Conservation (phyloP, 768 basidiomycete genomes). For the Trametes cubensis region DNA sequence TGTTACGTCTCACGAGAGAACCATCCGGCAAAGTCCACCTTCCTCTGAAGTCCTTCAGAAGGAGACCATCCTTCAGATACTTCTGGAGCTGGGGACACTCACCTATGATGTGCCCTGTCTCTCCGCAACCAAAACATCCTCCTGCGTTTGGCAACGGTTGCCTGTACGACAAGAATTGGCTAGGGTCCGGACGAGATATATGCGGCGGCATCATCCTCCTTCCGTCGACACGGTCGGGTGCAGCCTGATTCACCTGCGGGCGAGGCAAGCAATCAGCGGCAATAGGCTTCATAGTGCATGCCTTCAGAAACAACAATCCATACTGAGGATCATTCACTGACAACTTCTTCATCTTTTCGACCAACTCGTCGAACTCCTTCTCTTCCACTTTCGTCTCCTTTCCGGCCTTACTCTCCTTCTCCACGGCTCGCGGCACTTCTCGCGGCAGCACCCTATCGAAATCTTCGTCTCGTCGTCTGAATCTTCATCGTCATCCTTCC, state of each 20-base stretch:
- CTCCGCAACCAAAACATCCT: constrained; percentile 20
- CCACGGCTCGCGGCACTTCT: no score
- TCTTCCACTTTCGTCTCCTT: no score
- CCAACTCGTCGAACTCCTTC: no score
- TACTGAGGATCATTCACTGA: constrained; percentile 10
- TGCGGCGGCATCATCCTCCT: constrained; percentile 1
- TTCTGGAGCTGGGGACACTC: constrained; percentile 1
- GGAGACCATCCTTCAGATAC: constrained; percentile 5
- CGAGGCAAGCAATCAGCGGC: background rate
- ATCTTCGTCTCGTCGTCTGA: background rate
- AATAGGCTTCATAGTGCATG: background rate
- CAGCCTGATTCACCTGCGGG: background rate
- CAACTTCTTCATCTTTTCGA: constrained; percentile 3
- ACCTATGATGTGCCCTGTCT: constrained; percentile 6
- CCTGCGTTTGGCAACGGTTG: background rate
- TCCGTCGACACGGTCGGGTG: no score
- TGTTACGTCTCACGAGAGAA: background rate
- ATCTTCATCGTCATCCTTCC: background rate
- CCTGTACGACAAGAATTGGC: background rate
- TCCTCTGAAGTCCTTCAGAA: constrained; percentile 1
- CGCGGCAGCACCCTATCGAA: background rate
- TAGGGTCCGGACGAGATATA: background rate
- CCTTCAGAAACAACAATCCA: background rate
- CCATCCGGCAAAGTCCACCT: constrained; percentile 6
- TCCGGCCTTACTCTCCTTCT: no score